Base-by-base conservation (phyloP, 2,329 filamentous ascomycete species). In the Botrytis squamosa region DNA sequence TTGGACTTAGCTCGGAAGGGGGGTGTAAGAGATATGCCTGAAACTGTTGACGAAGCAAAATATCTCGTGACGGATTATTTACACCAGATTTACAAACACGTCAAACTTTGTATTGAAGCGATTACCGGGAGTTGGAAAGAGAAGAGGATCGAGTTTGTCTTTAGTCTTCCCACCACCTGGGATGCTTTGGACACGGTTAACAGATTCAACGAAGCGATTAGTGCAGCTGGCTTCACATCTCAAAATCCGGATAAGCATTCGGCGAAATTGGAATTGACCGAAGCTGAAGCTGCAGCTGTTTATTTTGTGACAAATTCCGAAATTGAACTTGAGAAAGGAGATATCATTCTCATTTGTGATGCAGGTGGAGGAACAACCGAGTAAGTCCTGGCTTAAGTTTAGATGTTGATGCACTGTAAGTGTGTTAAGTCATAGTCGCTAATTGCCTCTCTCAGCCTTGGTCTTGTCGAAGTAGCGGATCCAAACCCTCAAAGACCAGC, bases 201-300 rank as follows among this genome's bases (percentile, higher is more conserved):
- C 55, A 78, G 82, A 64, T 83, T 81, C 16, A 75, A 80, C n/a
- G 66, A 60, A 10, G 77, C 82, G 2, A 79, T 83, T 4, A 73
- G 79, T 70, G 65, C 70, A 1, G 81, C 80, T 4, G 81, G 82
- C 22, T 80, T 81, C 74, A 62, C 52, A 77, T 77, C 20, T 72
- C 62, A 25, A 77, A 77, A 66, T 74, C 75, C 71, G 3, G 71
- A 73, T 0, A 77, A 79, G 42, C 85, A 87, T 77, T 79, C 75
- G 3, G 82, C 83, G 6, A 79, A 74, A 0, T 85, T 87, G 68
- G 85, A 85, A 0, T 79, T 88, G 25, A 88, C 86, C 0, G 86
- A 88, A 78, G 86, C 86, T 0, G 86, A 88, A 76, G 86, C 86
- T 8, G 86, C 86, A 3, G 86, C 86, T 40, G 85, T 88, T 1